Evolutionary conservation across 768 basidiomycete species (phyloP), one percentile per base, ranked within the genome.

Genomic region (Epithele typhae): DNA sequence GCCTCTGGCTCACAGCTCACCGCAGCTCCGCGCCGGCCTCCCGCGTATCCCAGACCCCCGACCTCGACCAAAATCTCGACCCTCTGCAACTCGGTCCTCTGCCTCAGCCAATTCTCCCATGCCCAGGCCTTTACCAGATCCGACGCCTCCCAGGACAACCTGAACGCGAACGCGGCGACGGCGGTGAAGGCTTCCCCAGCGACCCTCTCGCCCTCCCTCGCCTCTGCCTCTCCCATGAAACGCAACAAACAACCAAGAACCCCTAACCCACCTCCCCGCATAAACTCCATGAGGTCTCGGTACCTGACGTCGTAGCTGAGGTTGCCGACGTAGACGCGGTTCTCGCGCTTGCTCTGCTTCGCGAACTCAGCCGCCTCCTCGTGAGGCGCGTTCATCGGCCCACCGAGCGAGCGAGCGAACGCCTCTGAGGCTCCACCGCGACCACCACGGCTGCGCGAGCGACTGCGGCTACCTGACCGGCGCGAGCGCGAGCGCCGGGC

Each of bases 231-330:
- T n/a, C 50, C 45, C 17, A 52, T 43, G 25, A n/a, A 46, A 46
- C 25, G 30, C 61, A 71, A 65, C 70, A 67, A 77, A 80, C 72
- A 82, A 67, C 66, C 68, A 70, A 74, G 74, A 81, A 81, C 78
- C 84, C 82, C 80, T 81, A 72, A 93, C 94, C 87, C 90, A 96
- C 94, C 93, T 92, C 91, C 90, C 86, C 90, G 81, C 92, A 96
- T 95, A 67, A 96, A 97, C 83, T 97, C 92, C 81, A 94, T 92
- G 69, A 99, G 77, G 75, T 98, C 96, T 71, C 92, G 82, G 74
- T 95, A 98, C 73, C 87, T 94, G 83, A 93, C 91, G 68, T 95
- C 91, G 77, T 97, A 99, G 65, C 90, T 92, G 70, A 99, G 81
- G 68, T 99, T 99, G 64, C 96, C 95, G 67, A 97, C 92, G 62